A percentile compares a stretch with the other conserved stretches of the same genome.
These are phyloP conservation scores for Colletotrichum somersetense DNA, from an alignment of 2,329 filamentous ascomycete genomes.

Conservation along the genomic window DNA sequence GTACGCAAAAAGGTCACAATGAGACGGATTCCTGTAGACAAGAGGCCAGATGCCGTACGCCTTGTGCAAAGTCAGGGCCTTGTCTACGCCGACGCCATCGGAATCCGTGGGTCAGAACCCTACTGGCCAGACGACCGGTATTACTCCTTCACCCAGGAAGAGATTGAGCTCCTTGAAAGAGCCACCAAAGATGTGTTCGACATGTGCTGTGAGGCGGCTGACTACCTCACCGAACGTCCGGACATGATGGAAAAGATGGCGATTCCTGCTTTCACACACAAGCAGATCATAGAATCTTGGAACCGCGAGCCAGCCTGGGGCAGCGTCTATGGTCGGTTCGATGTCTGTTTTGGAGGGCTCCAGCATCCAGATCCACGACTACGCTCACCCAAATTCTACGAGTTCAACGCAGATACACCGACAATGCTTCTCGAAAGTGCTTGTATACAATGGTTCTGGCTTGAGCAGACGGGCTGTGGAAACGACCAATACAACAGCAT, in stretches of 20 bases:
- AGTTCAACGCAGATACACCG: slow-evolving; percentile 29
- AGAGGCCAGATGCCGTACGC: not conserved
- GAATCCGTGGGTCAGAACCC: not conserved
- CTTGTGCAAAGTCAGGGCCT: slow-evolving; percentile 10
- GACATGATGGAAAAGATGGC: slow-evolving; percentile 21
- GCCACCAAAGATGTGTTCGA: slow-evolving; percentile 19
- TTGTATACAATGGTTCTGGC: slow-evolving; percentile 23
- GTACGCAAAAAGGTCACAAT: not conserved
- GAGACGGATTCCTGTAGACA: not conserved
- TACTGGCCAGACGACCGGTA: slow-evolving; percentile 30
- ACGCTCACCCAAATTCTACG: slow-evolving; percentile 22
- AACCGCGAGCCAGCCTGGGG: slow-evolving; percentile 21
- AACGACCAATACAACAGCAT: slow-evolving; percentile 25
- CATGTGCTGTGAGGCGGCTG: slow-evolving; percentile 27
- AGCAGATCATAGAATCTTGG: slow-evolving; percentile 6
- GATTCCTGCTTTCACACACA: slow-evolving; percentile 4
- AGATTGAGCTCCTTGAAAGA: slow-evolving; percentile 9
- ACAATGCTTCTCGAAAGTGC: slow-evolving; percentile 9
- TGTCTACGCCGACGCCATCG: not conserved
- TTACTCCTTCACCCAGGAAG: slow-evolving; percentile 16
- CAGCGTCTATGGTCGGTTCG: slow-evolving; percentile 30
- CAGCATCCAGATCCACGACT: slow-evolving; percentile 9
- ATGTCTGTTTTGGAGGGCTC: slow-evolving; percentile 24
- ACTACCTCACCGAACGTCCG: slow-evolving; percentile 16
- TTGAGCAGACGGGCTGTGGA: slow-evolving; percentile 21